Conservation (phyloP, 495 filamentous ascomycete species). For the Lindgomyces ingoldianus region DNA sequence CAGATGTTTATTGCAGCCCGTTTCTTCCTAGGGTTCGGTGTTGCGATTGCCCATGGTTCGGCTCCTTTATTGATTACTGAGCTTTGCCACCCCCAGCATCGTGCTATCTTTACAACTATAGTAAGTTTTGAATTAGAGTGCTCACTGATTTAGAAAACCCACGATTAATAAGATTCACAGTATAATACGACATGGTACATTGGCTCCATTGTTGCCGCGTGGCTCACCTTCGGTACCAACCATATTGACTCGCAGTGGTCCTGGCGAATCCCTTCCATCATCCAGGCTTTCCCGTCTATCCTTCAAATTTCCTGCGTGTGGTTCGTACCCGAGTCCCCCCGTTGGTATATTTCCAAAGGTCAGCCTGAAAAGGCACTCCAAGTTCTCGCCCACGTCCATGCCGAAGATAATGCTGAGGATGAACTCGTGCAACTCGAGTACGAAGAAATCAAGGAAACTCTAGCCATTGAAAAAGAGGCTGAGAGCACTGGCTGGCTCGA, state of each 20-base stretch:
- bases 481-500: constrained; percentile 35
- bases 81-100: constrained; percentile 66
- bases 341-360: constrained; percentile 59
- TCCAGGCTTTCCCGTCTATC: constrained; percentile 54
- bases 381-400: constrained; percentile 55
- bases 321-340: constrained; percentile 63
- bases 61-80: constrained; percentile 67
- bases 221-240: constrained; percentile 56
- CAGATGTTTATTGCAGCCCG: constrained; percentile 44
- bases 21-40: constrained; percentile 57
- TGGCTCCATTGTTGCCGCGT: constrained; percentile 54
- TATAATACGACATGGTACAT: constrained; percentile 69
- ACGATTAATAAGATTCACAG: background rate
- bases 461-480: constrained; percentile 41
- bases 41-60: constrained; percentile 60
- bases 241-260: constrained; percentile 52
- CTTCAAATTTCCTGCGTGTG: constrained; percentile 57
- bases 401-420: constrained; percentile 28
- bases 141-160: background rate
- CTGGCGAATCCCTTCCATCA: constrained; percentile 57
- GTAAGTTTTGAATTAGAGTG: constrained; percentile 1
- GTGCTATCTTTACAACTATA: constrained; percentile 64
- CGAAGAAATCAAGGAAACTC: constrained; percentile 39
- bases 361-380: constrained; percentile 61
- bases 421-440: constrained; percentile 39